Conservation (phyloP, 768 basidiomycete genomes). For the Russula sp. region DNA sequence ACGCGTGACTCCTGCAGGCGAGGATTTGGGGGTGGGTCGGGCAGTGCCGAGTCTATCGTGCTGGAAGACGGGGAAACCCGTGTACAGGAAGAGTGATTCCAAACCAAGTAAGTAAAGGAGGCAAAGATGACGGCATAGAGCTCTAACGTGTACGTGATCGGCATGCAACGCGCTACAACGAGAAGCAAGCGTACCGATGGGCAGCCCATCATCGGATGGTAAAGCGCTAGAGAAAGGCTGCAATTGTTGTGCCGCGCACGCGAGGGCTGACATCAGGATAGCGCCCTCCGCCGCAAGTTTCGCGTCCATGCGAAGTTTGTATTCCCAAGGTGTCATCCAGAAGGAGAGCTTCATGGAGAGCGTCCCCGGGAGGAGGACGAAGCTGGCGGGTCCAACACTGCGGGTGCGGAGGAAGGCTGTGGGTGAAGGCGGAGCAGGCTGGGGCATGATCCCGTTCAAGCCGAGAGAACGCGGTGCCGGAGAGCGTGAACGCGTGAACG, state of each 20-base stretch:
- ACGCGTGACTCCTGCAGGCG: slow-evolving; percentile 39
- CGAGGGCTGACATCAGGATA: slow-evolving; percentile 57
- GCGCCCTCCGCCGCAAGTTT: slow-evolving; percentile 59
- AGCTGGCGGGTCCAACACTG: slow-evolving; percentile 26
- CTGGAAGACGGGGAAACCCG: neutral
- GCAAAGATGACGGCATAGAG: slow-evolving; percentile 18
- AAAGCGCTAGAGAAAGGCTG: slow-evolving; percentile 21
- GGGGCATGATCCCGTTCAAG: slow-evolving; percentile 33
- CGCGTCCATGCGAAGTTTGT: slow-evolving; percentile 53
- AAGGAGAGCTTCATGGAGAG: slow-evolving; percentile 42
- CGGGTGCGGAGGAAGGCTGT: slow-evolving; percentile 39
- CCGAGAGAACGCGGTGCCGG: slow-evolving; percentile 41
- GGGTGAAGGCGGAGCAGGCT: slow-evolving; percentile 37
- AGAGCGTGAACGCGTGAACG: slow-evolving; percentile 71
- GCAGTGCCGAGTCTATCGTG: neutral
- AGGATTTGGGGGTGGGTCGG: slow-evolving; percentile 13
- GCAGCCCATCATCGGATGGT: slow-evolving; percentile 12
- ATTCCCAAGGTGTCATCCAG: slow-evolving; percentile 37
- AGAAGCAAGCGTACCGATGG: slow-evolving; percentile 19
- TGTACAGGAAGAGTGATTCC: slow-evolving; percentile 18
- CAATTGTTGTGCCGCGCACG: slow-evolving; percentile 49
- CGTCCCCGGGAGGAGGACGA: slow-evolving; percentile 47
- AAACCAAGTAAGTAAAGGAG: slow-evolving; percentile 20
- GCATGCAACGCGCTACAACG: neutral
- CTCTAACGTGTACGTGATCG: slow-evolving; percentile 14